Evolutionary conservation across 257 asterid species (phyloP).

Genomic region (Datura wrightii): DNA sequence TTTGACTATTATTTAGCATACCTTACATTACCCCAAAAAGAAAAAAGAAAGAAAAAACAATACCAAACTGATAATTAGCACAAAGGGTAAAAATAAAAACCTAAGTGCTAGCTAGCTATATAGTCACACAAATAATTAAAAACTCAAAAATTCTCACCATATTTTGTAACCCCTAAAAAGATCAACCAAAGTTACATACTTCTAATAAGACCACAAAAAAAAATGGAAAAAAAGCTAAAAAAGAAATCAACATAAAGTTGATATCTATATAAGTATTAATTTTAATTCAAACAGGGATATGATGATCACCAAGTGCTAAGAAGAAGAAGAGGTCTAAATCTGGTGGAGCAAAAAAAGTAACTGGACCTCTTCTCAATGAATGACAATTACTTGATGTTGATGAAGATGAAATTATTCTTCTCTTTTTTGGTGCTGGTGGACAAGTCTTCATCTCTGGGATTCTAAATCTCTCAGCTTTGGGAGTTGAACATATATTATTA

Average conservation of each 20-base stretch:
- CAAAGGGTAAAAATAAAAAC: background rate
- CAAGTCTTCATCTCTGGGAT: constrained; percentile 75
- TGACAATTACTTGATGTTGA: constrained; percentile 2
- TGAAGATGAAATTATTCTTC: constrained; percentile 36
- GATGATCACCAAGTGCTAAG: constrained; percentile 57
- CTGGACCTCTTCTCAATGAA: constrained; percentile 45
- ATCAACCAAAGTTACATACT: constrained; percentile 15
- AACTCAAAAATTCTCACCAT: constrained; percentile 21
- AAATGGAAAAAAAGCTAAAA: background rate
- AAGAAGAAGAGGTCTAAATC: constrained; percentile 76
- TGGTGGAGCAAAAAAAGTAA: constrained; percentile 66
- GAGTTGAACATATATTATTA: constrained; percentile 60
- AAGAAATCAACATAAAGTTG: background rate
- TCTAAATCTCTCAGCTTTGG: constrained; percentile 58
- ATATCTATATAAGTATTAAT: constrained; percentile 28
- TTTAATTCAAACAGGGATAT: constrained; percentile 47
- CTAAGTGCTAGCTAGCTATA: constrained; percentile 14
- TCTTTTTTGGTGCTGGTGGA: constrained; percentile 89
- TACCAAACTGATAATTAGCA: constrained; percentile 24
- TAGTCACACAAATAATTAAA: background rate
- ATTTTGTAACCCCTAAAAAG: background rate
- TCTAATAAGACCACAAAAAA: background rate
- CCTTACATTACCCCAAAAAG: background rate
- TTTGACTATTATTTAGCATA: constrained; percentile 23
- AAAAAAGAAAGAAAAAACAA: background rate